These are phyloP conservation scores for Ganoderma sp. DNA, from an alignment of 1,284 basidiomycete genomes.

Conservation along the genomic window DNA sequence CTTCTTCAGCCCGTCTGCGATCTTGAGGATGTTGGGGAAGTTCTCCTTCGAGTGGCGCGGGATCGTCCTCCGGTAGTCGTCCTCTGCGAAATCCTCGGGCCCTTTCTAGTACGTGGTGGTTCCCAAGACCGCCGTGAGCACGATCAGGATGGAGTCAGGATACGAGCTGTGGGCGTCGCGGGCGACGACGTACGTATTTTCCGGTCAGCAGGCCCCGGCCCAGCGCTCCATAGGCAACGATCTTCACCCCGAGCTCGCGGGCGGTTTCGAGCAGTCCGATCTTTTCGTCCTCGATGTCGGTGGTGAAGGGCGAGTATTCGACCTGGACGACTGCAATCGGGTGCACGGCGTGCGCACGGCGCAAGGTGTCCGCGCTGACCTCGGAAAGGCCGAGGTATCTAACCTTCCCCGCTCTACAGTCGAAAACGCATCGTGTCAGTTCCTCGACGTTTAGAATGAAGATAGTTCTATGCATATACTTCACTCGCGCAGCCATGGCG, in stretches of 20 bases:
- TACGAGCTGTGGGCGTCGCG: background rate
- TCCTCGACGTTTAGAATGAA: too few species aligned
- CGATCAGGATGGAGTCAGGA: background rate
- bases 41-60: constrained; percentile 50
- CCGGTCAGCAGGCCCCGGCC: background rate
- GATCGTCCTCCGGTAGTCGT: constrained; percentile 49
- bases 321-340: constrained; percentile 68
- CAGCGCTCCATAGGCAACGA: constrained; percentile 56
- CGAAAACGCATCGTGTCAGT: background rate
- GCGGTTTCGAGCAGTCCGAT: constrained; percentile 48
- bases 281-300: constrained; percentile 56
- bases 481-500: constrained; percentile 43
- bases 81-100: constrained; percentile 56
- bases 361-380: constrained; percentile 59
- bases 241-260: constrained; percentile 4
- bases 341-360: constrained; percentile 66
- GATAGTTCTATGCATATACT: constrained; percentile 18
- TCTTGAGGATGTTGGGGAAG: constrained; percentile 50
- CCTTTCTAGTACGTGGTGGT: background rate
- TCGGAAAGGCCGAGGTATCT: constrained; percentile 70
- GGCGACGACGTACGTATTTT: background rate
- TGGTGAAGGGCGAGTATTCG: constrained; percentile 67
- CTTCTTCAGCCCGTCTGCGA: constrained; percentile 45
- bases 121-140: background rate
- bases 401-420: constrained; percentile 59